phyloP scores from a whole-genome alignment of 352 stramenopile genomes.

The Phytophthora sojae region DNA sequence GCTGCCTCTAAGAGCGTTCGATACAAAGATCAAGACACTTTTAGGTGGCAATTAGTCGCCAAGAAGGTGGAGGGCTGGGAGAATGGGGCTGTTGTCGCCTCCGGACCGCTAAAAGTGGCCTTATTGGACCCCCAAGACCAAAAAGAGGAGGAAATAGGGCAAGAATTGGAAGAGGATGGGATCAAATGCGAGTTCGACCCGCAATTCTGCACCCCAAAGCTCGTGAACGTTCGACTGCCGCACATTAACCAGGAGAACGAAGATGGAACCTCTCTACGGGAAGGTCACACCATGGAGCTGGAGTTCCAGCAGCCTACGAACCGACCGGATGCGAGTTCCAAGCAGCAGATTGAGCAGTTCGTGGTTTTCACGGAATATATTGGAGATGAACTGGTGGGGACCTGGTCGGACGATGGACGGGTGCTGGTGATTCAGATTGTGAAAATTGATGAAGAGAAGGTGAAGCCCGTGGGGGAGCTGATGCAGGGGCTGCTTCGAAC shows the following conservation, averaged over 20 bases:
- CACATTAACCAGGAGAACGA: constrained; percentile 32
- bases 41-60: constrained; percentile 41
- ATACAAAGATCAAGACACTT: constrained; percentile 25
- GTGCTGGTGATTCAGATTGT: constrained; percentile 55
- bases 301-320: constrained; percentile 69
- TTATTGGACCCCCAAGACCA: neutral
- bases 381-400: constrained; percentile 51
- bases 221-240: constrained; percentile 60
- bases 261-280: constrained; percentile 27
- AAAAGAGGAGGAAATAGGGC: constrained; percentile 1
- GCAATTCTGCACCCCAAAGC: constrained; percentile 59
- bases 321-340: constrained; percentile 35
- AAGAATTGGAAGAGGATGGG: constrained; percentile 8
- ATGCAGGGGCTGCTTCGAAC: constrained; percentile 53
- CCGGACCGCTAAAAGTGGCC: constrained; percentile 10
- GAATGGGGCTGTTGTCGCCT: constrained; percentile 18
- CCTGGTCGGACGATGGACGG: constrained; percentile 48
- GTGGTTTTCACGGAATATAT: constrained; percentile 68
- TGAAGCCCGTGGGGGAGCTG: constrained; percentile 51
- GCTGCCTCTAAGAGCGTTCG: neutral
- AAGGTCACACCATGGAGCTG: constrained; percentile 58
- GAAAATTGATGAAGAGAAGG: constrained; percentile 37
- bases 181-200: constrained; percentile 63
- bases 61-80: constrained; percentile 23
- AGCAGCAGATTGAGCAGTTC: constrained; percentile 49